Evolutionary conservation across 768 basidiomycete species (phyloP).

Genomic region (Boletus insuetus): DNA sequence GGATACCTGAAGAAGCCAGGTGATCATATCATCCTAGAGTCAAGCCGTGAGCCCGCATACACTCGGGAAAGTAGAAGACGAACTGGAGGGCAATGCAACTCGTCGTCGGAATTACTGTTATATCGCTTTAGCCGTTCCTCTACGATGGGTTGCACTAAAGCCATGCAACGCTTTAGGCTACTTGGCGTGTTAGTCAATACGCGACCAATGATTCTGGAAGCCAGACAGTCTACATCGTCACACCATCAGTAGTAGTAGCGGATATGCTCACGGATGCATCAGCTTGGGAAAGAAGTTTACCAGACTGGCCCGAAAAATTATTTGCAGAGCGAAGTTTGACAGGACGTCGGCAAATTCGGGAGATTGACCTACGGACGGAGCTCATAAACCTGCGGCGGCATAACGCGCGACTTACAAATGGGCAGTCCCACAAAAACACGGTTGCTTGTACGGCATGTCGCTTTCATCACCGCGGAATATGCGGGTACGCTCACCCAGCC

Average conservation of each 20-base stretch:
- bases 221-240: conserved; percentile 12
- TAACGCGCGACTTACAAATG: conserved; percentile 30
- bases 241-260: conserved; percentile 1
- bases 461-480: conserved; percentile 28
- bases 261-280: conserved; percentile 32
- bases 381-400: conserved; percentile 5
- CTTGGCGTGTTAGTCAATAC: conserved; percentile 33
- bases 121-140: conserved; percentile 31
- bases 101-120: conserved; percentile 20
- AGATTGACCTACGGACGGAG: conserved; percentile 32
- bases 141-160: conserved; percentile 30
- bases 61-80: conserved; percentile 6
- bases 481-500: conserved; percentile 32
- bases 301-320: conserved; percentile 30
- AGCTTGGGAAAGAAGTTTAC: conserved; percentile 35
- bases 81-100: conserved; percentile 34
- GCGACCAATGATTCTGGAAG: conserved; percentile 31
- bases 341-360: conserved; percentile 35
- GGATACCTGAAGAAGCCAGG: conserved; percentile 40
- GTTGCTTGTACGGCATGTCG: conserved; percentile 38
- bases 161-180: conserved; percentile 30
- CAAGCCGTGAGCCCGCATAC: conserved; percentile 5
- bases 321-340: conserved; percentile 34
- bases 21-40: conserved; percentile 37
- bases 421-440: conserved; percentile 41